These are phyloP conservation scores for Suillus variegatus DNA, from an alignment of 768 basidiomycete genomes.

Conservation along the genomic window DNA sequence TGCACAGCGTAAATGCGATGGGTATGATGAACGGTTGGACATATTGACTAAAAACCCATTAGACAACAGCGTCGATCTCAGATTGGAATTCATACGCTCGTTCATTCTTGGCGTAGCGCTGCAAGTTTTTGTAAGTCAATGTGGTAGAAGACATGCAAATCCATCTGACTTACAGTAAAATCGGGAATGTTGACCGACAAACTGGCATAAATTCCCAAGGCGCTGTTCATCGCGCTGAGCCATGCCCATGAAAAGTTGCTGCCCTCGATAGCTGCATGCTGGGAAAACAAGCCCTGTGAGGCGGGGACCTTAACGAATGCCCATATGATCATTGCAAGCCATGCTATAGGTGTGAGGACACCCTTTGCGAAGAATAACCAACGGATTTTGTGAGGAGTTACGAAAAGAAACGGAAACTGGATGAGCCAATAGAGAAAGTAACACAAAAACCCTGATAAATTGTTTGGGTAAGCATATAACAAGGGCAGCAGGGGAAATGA, in stretches of 20 bases:
- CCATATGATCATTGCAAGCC: slow-evolving; percentile 78
- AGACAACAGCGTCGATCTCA: not conserved
- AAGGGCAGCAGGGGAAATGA: slow-evolving; percentile 3
- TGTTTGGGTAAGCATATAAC: not conserved
- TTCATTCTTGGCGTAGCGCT: slow-evolving; percentile 76
- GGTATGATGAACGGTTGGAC: slow-evolving; percentile 79
- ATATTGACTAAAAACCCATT: slow-evolving; percentile 51
- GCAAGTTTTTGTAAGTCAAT: slow-evolving; percentile 9
- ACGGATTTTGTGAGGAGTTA: slow-evolving; percentile 77
- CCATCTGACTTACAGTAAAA: slow-evolving; percentile 52
- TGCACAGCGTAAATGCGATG: slow-evolving; percentile 72
- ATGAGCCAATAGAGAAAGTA: slow-evolving; percentile 80
- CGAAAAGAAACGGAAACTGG: slow-evolving; percentile 72
- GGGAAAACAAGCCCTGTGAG: slow-evolving; percentile 55
- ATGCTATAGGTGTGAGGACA: slow-evolving; percentile 62
- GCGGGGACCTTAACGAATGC: slow-evolving; percentile 68
- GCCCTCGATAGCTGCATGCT: slow-evolving; percentile 55
- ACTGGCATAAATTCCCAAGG: slow-evolving; percentile 73
- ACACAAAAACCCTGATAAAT: slow-evolving; percentile 57
- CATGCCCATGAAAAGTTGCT: slow-evolving; percentile 69
- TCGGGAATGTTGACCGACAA: slow-evolving; percentile 83
- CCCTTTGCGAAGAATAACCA: slow-evolving; percentile 76
- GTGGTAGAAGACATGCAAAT: not conserved
- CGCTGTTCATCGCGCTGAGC: slow-evolving; percentile 76
- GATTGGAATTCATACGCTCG: slow-evolving; percentile 46